Conservation (phyloP, 148 eudicot genomes). For the Spergularia bocconei region DNA sequence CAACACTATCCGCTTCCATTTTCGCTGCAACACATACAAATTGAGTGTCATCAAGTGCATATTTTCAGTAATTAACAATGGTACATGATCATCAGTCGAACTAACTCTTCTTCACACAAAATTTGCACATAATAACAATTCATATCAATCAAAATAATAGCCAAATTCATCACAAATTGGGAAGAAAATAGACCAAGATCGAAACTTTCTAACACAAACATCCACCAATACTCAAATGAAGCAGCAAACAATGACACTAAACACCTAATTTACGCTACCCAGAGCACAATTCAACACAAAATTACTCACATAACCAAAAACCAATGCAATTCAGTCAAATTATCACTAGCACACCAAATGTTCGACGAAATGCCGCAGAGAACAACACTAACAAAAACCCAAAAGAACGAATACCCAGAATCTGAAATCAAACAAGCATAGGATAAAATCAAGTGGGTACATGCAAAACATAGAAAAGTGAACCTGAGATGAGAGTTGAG, state of each 20-base stretch:
- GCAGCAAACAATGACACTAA: background rate
- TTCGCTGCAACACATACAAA: slow-evolving; percentile 41
- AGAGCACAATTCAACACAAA: no score
- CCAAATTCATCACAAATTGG: background rate
- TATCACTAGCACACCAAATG: slow-evolving; percentile 5
- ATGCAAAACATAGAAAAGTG: background rate
- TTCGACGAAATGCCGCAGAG: slow-evolving; percentile 18
- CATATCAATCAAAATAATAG: background rate
- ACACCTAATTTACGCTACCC: background rate
- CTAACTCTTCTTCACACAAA: background rate
- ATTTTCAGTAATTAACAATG: background rate
- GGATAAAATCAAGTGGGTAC: background rate
- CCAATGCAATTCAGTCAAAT: background rate
- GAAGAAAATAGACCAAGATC: background rate
- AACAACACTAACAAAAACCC: background rate
- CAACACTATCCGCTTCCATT: slow-evolving; percentile 47
- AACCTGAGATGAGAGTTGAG: slow-evolving; percentile 38
- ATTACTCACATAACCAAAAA: background rate
- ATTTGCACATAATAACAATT: background rate
- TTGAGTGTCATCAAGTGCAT: background rate
- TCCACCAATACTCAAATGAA: background rate
- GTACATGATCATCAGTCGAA: background rate
- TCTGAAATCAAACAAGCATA: background rate
- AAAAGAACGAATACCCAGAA: slow-evolving; percentile 18
- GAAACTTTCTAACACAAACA: background rate